Base-by-base conservation (phyloP, 768 basidiomycete species). In the Tephrocybe sp. region DNA sequence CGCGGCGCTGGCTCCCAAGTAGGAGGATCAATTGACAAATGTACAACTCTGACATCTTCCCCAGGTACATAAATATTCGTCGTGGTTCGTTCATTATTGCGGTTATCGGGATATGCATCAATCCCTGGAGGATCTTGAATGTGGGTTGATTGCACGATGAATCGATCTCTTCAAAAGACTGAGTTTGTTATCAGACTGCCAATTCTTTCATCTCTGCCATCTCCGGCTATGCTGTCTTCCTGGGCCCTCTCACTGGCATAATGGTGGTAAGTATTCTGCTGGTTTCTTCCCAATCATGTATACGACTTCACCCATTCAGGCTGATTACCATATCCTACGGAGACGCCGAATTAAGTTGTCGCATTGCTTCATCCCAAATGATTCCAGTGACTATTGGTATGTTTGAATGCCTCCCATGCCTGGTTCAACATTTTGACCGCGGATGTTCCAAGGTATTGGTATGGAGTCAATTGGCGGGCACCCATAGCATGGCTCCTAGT, bases 41-140 rank as follows among this genome's bases (percentile, higher is more conserved):
- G 12, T 11, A 14, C 8, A 21, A 34, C 15, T 39, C 36, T 40
- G 7, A 53, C n/a, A n/a, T 25, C n/a, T 3, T 4, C 11, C n/a
- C 20, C 26, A 62, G 64, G n/a, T 65, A 57, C 39, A 50, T 67
- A 33, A 58, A 63, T 45, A 68, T 68, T 37, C 60, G 67, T 26
- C 53, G 67, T n/a, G 65, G 67, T 2, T 64, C 65, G 0, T 65
- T 65, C 43, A 57, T 68, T n/a, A 60, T 68, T 30, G 64, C 61
- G 0, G 48, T 63, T 20, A 59, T 65, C 23, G 66, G 62, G 4
- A 63, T 66, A 3, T 62, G 61, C 20, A 67, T 67, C 39, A 63
- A 68, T 28, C 65, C 64, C n/a, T 68, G 67, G 67, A 65, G 56
- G 43, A 62, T 67, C 10, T 50, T 67, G 28, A 66, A 68, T 43